Base-by-base conservation (phyloP, 2,329 filamentous ascomycete species). In the Hypoxylon sp. region DNA sequence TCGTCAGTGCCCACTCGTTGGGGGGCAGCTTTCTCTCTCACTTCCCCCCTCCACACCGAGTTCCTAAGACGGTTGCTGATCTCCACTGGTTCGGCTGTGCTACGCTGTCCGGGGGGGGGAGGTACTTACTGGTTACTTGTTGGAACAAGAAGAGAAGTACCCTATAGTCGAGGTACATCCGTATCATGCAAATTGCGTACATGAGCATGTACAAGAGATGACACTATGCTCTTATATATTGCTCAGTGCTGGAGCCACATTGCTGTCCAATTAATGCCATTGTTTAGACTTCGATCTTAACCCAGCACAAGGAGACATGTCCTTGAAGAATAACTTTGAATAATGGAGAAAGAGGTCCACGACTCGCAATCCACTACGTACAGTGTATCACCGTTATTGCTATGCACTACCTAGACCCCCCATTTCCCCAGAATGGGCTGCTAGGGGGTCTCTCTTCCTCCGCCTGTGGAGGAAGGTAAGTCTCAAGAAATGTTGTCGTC, bases 111-210 rank as follows among this genome's bases (percentile, higher is more conserved):
- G 52, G 48, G 61, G 50, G 44, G 55, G 55, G 46, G 56, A 28
- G 32, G 44, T 53, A 50, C 37, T 59, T 39, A 30, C 28, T 37
- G n/a, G 37, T 8, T 39, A 19, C 7, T 20, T 48, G 54, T 49
- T 62, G 52, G 50, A 10, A 54, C 53, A 34, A 39, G 59, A 62
- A 46, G 15, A 57, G 48, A 54, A 62, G 59, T 54, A 57, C 48
- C 11, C 4, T 13, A 11, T 3, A 19, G 32, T 34, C 30, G 37
- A 30, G 28, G 19, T 32, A 32, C 41, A 48, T 32, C 30, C 13
- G 56, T 43, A 41, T 19, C 6, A 47, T 48, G 49, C 6, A 43
- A 20, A 26, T 24, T 49, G 11, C 46, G 37, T 56, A 39, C 26
- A 17, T 10, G 6, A 7, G 37, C 7, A 20, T 20, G 17, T 17